phyloP scores from a whole-genome alignment of 345 rosid genomes.

The Cardamine occulta region DNA sequence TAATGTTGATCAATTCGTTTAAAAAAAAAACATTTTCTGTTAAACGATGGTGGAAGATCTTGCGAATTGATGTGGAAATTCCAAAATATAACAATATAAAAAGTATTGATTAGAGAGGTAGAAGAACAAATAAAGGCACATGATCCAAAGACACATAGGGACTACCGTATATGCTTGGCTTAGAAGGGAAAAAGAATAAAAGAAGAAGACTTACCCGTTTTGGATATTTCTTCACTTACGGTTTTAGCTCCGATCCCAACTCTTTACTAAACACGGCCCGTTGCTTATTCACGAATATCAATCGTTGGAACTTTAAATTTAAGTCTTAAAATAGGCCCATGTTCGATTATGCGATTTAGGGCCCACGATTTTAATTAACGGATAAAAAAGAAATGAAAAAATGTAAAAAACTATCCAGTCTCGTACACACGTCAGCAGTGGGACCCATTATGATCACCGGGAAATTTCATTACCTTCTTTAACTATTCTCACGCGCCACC shows the following conservation, averaged over 20 bases:
- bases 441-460: constrained; percentile 1
- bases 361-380: constrained; percentile 2
- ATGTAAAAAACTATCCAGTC: not conserved
- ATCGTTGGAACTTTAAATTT: constrained; percentile 33
- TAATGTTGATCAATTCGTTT: not conserved
- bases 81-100: constrained; percentile 12
- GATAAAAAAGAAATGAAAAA: not conserved
- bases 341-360: not conserved
- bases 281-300: constrained; percentile 33
- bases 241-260: constrained; percentile 24
- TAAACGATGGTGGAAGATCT: not conserved
- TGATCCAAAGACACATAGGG: constrained; percentile 39
- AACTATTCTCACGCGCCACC: constrained; percentile 44
- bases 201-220: constrained; percentile 31
- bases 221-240: constrained; percentile 28
- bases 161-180: constrained; percentile 42
- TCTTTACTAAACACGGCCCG: constrained; percentile 14
- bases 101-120: not conserved
- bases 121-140: constrained; percentile 26
- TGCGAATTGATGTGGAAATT: not conserved
- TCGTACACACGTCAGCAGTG: not conserved
- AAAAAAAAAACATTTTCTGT: no score
- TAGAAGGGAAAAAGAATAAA: constrained; percentile 36
- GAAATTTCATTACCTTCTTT: not conserved
- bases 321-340: constrained; percentile 37